phyloP scores from a whole-genome alignment of 208 protist species.

The Phytomonas sp. region DNA sequence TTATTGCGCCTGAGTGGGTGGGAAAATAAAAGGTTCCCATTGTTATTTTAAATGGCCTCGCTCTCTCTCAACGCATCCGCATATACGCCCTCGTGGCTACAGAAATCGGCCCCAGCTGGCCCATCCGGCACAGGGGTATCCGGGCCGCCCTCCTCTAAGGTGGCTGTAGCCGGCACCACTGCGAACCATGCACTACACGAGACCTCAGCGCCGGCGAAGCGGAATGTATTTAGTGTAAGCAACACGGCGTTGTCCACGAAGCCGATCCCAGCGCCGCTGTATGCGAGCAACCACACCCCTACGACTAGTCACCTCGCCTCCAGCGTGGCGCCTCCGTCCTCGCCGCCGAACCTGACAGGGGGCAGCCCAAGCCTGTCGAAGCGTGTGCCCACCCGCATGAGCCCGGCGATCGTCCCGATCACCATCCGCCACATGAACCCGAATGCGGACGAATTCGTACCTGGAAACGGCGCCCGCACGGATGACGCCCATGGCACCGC shows the following conservation, averaged over 20 bases:
- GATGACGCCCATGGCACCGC: constrained; percentile 48
- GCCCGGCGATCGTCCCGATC: constrained; percentile 33
- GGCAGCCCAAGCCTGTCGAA: constrained; percentile 14
- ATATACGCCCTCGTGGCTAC: not conserved
- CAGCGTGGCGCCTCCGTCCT: not conserved
- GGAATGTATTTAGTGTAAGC: constrained; percentile 7
- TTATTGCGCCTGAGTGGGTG: not conserved
- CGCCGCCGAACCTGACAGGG: not conserved
- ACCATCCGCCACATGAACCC: constrained; percentile 55
- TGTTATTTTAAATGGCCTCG: not conserved
- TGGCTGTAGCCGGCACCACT: not conserved
- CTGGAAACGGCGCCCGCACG: constrained; percentile 38
- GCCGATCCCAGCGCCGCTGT: not conserved
- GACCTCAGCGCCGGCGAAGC: not conserved
- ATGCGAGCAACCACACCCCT: not conserved
- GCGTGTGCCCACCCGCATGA: constrained; percentile 60
- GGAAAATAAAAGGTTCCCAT: not conserved
- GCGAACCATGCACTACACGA: not conserved
- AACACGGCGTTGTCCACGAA: constrained; percentile 2
- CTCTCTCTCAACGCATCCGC: not conserved
- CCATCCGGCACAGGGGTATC: not conserved
- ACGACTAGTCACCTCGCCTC: not conserved
- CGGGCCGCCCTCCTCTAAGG: not conserved
- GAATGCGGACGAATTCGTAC: constrained; percentile 62
- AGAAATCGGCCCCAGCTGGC: not conserved